These are phyloP conservation scores for Solanum chilense DNA, from an alignment of 257 asterid genomes.

Conservation along the genomic window DNA sequence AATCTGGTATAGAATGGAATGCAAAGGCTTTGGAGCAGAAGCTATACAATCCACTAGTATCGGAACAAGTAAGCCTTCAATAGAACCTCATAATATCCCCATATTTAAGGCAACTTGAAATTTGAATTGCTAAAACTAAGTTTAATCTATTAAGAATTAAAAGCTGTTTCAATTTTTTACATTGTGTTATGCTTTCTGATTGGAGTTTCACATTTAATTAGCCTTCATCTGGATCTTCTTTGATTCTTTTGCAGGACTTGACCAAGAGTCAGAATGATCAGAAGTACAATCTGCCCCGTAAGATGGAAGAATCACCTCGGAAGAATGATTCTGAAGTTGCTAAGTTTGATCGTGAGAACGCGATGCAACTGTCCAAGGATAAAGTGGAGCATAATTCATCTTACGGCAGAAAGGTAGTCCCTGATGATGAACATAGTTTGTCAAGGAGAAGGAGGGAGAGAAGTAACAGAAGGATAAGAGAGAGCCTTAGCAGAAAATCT, in stretches of 20 bases:
- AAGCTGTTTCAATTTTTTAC: not conserved
- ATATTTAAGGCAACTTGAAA: not conserved
- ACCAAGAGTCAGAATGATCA: conserved; percentile 1
- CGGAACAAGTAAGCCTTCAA: conserved; percentile 23
- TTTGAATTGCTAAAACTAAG: not conserved
- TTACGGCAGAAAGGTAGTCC: not conserved
- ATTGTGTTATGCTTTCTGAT: not conserved
- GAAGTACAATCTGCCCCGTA: not conserved
- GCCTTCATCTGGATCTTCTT: not conserved
- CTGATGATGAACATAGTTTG: not conserved
- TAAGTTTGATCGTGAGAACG: not conserved
- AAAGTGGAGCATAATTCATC: not conserved
- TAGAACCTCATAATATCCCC: not conserved
- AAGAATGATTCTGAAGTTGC: conserved; percentile 2
- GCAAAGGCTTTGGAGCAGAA: conserved; percentile 58
- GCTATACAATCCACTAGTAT: conserved; percentile 25
- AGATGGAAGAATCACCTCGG: conserved; percentile 4
- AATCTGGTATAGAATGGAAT: conserved; percentile 50
- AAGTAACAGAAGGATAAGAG: not conserved
- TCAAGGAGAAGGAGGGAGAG: not conserved
- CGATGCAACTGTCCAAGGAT: conserved; percentile 1
- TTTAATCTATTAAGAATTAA: not conserved
- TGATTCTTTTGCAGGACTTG: conserved; percentile 21
- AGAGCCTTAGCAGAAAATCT: not conserved
- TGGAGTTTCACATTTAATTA: not conserved